Evolutionary conservation across 108 stramenopile genomes (phyloP), one percentile per base, ranked within the genome.

Genomic region (Schizochytrium sp.): DNA sequence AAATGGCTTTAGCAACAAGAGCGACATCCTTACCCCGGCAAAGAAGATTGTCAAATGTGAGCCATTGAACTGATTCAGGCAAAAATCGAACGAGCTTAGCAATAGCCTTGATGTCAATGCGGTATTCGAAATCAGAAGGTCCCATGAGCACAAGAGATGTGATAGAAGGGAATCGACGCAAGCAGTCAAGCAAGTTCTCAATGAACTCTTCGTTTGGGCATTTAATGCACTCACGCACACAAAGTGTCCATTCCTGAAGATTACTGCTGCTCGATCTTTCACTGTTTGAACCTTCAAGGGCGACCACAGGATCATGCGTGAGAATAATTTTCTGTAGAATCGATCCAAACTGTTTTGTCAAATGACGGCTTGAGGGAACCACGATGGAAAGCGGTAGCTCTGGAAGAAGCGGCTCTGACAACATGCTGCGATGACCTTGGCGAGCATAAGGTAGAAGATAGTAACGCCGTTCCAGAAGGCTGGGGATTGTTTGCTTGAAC

Each of bases 1-100:
- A 5, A 10, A 83, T 55, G 50, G 53, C 76, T n/a, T 83, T 83
- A 40, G 76, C 53, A 42, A 83, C 55, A 38, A 55, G 50, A 10
- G 47, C 76, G n/a, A 83, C 50, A 50, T 83, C 76, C 64, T 69
- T 69, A 0, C 50, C 47, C 50, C 47, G 50, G 53, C 76, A 49
- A 5, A 83, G 76, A 55, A 55, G 53, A 17, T 55, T 55, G 76
- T 83, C 76, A 40, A 83, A 83, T 5, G 76, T 83, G 76, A 49
- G 53, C 76, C 76, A 83, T 28, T 49, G 47, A 47, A 83, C 76
- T 8, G 50, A 19, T 1, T 83, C 53, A 1, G 76, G 76, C 8
- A 83, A 53, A 42, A 55, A 83, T 17, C 53, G 50, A 40, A 83
- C 47, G 15, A 83, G 50, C 50, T 49, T 55, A 53, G 50, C 76